These are phyloP conservation scores for Tilletia setariae DNA, from an alignment of 1,284 basidiomycete genomes.

Conservation along the genomic window DNA sequence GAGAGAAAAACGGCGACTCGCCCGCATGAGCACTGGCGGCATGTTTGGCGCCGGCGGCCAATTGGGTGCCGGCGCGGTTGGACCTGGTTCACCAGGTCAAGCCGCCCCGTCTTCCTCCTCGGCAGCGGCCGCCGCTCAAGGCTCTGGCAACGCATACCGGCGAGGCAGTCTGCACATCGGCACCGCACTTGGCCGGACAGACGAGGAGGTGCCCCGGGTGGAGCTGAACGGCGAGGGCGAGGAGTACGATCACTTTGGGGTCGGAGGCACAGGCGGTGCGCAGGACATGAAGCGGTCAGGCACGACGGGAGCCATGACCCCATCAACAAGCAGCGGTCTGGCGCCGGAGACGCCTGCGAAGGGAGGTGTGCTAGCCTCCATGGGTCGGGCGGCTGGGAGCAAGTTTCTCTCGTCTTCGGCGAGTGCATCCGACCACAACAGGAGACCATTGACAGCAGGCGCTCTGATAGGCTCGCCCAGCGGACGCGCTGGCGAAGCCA, in stretches of 20 bases:
- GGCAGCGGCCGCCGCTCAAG: no score
- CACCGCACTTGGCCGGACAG: constrained; percentile 12
- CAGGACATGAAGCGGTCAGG: constrained; percentile 6
- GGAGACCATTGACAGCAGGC: constrained; percentile 1
- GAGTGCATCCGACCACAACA: constrained; percentile 5
- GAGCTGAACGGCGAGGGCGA: not conserved
- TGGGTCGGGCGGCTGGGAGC: constrained; percentile 30
- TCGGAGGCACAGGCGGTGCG: not conserved
- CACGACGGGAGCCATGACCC: not conserved
- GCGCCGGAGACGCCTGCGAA: not conserved
- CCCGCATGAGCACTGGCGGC: constrained; percentile 42
- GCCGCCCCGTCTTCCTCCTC: no score
- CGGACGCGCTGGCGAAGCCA: not conserved
- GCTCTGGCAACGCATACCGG: not conserved
- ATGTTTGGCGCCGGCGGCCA: constrained; percentile 21
- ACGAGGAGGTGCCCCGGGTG: not conserved
- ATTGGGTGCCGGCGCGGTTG: not conserved
- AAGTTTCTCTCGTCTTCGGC: constrained; percentile 31
- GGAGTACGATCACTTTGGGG: not conserved
- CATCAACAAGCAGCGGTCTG: not conserved
- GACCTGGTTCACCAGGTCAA: not conserved
- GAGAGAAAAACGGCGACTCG: constrained; percentile 38
- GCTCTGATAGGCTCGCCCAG: not conserved
- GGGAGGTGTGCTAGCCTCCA: constrained; percentile 19
- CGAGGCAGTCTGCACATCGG: constrained; percentile 19